These are phyloP conservation scores for Debaryomycetaceae sp. DNA, from an alignment of 1,139 yeast genomes.

Conservation along the genomic window DNA sequence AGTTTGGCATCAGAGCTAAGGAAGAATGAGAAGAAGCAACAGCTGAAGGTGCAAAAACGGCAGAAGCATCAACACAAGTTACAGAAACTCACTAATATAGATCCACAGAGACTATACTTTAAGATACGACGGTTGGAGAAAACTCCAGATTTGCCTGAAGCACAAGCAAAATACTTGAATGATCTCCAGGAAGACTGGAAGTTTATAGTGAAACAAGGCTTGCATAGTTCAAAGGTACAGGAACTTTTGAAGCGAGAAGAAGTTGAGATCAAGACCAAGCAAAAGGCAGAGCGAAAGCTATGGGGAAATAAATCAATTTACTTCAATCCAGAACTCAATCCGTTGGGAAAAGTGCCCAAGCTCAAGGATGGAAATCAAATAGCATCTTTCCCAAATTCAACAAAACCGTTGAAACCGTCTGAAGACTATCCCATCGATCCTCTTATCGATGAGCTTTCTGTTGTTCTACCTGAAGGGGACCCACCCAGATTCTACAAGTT, in stretches of 20 bases:
- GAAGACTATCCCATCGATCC: slow-evolving; percentile 25
- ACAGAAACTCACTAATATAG: slow-evolving; percentile 23
- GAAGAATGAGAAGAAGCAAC: slow-evolving; percentile 36
- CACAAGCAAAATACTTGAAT: slow-evolving; percentile 21
- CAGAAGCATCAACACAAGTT: slow-evolving; percentile 31
- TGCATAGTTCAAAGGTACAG: slow-evolving; percentile 29
- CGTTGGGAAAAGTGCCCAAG: slow-evolving; percentile 41
- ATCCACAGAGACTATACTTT: slow-evolving; percentile 32
- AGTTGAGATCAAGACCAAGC: slow-evolving; percentile 12
- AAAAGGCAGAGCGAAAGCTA: slow-evolving; percentile 22
- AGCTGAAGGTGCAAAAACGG: slow-evolving; percentile 34
- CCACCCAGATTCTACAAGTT: slow-evolving; percentile 41
- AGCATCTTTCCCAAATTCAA: slow-evolving; percentile 20
- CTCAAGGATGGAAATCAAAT: slow-evolving; percentile 4
- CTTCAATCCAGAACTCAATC: slow-evolving; percentile 46
- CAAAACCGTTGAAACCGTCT: slow-evolving; percentile 20
- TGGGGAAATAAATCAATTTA: slow-evolving; percentile 40
- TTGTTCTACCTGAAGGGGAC: slow-evolving; percentile 34
- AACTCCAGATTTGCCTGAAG: slow-evolving; percentile 12
- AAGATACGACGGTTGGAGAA: slow-evolving; percentile 26
- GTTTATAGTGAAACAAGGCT: slow-evolving; percentile 30
- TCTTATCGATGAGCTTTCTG: slow-evolving; percentile 18
- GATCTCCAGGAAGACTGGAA: slow-evolving; percentile 38
- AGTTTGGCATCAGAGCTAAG: slow-evolving; percentile 41
- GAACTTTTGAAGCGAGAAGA: slow-evolving; percentile 19